Evolutionary conservation across 1,139 yeast species (phyloP).

Genomic region (Magnusiomyces tetraspermus): DNA sequence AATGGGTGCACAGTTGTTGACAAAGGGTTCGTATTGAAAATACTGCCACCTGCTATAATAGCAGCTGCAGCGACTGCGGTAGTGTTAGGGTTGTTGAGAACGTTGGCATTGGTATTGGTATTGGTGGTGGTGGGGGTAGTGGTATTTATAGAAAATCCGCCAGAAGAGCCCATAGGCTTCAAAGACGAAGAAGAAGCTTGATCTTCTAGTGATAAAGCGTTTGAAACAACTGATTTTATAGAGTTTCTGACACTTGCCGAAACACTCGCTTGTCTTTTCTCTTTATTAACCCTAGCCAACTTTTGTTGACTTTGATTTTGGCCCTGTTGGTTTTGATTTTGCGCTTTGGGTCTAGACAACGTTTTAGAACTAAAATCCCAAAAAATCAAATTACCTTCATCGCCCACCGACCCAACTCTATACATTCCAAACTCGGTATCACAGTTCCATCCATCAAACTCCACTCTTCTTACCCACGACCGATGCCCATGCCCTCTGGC

Average conservation of each 20-base stretch:
- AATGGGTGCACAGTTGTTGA: conserved; percentile 10
- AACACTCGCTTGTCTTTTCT: not conserved
- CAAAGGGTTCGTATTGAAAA: not conserved
- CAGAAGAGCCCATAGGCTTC: not conserved
- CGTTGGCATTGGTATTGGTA: no score
- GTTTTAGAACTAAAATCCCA: conserved; percentile 70
- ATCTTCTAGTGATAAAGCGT: no score
- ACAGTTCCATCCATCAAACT: conserved; percentile 35
- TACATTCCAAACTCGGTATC: conserved; percentile 34
- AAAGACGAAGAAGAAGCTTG: not conserved
- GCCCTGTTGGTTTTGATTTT: conserved; percentile 1
- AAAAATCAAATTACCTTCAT: conserved; percentile 55
- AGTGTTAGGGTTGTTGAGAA: not conserved
- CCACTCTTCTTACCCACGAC: conserved; percentile 50
- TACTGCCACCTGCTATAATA: conserved; percentile 2
- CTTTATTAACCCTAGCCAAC: no score
- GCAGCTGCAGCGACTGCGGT: not conserved
- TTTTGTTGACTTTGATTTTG: not conserved
- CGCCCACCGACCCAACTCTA: conserved; percentile 57
- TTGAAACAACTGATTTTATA: not conserved
- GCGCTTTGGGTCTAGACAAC: conserved; percentile 22
- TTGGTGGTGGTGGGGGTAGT: no score
- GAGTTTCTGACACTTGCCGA: not conserved
- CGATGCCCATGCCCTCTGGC: conserved; percentile 54
- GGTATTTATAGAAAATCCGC: not conserved